A percentile compares a stretch with the other conserved stretches of the same genome.
Evolutionary conservation across 2,329 filamentous ascomycete species (phyloP).

Genomic region (Geoglossum cookeanum): DNA sequence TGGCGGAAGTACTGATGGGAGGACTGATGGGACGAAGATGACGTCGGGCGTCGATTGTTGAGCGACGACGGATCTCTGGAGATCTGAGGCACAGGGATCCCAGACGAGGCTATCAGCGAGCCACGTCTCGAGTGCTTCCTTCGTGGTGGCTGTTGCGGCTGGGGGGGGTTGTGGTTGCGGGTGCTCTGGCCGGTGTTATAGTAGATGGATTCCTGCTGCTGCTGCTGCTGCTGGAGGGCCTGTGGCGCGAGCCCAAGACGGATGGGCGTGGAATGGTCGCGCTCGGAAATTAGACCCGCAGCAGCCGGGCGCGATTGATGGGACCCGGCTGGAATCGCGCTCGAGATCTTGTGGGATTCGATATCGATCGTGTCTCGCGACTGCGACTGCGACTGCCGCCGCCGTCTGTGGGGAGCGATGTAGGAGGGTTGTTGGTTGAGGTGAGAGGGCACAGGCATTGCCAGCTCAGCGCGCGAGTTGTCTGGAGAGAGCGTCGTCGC

Average conservation of each 20-base stretch:
- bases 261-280: neutral
- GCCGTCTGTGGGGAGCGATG: neutral
- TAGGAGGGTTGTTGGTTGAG: neutral
- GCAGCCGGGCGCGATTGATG: neutral
- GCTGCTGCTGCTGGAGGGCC: neutral
- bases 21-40: neutral
- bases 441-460: conserved; percentile 2
- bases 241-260: neutral
- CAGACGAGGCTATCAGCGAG: neutral
- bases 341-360: neutral
- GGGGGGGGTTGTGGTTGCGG: neutral
- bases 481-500: neutral
- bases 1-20: neutral
- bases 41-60: neutral
- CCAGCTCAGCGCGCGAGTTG: neutral
- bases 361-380: neutral
- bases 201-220: neutral
- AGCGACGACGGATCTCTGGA: neutral
- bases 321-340: neutral
- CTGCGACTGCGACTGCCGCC: neutral
- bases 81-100: neutral
- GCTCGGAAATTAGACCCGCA: neutral
- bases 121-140: neutral
- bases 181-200: neutral
- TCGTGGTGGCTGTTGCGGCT: neutral